Evolutionary conservation across 108 stramenopile genomes (phyloP), one percentile per base, ranked within the genome.

Genomic region (Cyclotella baltica): DNA sequence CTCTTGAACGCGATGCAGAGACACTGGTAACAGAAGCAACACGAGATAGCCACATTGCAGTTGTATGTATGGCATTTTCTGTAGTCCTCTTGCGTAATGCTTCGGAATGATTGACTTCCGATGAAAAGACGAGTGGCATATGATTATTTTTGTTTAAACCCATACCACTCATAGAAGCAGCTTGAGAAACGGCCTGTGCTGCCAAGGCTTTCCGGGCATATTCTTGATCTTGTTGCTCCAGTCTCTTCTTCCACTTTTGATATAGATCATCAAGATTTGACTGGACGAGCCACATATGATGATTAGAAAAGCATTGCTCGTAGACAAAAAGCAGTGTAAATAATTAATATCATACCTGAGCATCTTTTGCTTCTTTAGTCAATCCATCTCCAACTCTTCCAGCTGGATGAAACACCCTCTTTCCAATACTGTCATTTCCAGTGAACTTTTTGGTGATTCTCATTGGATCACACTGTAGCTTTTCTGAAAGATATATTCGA

Each of bases 391-490:
- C 70, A 29, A 73, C 82, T 62, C 87, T 77, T n/a, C 78, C 84
- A 27, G 83, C 87, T 18, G 95, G 92, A 79, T 91, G 93, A 75
- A 93, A 96, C 4, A 95, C 89, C 80, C 72, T 77, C 84, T 98
- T 99, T 27, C 99, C 99, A 37, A 99, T 89, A 74, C 96, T 96
- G 29, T 88, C 80, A 64, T 96, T 93, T 9, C 98, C 98, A 20
- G 97, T 97, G 78, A 98, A 99, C 83, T 99, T 99, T 83, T 99
- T 99, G 23, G 99, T 98, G 61, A 99, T 98, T n/a, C 99, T 85
- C 99, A 99, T 99, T 16, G 99, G 98, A 85, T 98, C 98, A 64
- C 99, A 99, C 68, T 97, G 86, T 13, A 99, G 88, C 85, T 98
- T 96, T 40, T 97, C 96, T 9, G 96, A 93, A 28, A 99, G 87